phyloP scores from a whole-genome alignment of 805 yeast genomes.

The Kluyveromyces starmeri region DNA sequence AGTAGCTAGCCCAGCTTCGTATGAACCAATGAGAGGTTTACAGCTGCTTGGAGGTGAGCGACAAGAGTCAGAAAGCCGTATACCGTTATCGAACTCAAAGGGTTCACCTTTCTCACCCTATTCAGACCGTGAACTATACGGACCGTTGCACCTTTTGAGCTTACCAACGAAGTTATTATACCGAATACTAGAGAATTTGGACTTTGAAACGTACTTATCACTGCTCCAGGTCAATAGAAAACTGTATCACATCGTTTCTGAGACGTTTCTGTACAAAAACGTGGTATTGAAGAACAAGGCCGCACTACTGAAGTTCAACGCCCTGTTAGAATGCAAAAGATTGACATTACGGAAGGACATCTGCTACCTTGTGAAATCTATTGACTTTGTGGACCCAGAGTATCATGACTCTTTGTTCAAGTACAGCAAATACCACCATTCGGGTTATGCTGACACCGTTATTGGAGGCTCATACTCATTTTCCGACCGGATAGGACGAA shows the following conservation, averaged over 20 bases:
- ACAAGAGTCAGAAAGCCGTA: constrained; percentile 11
- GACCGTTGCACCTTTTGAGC: constrained; percentile 12
- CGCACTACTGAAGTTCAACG: constrained; percentile 23
- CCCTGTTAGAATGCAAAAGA: constrained; percentile 25
- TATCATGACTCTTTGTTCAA: constrained; percentile 28
- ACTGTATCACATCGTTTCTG: constrained; percentile 19
- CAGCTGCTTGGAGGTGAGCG: constrained; percentile 34
- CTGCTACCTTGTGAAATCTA: constrained; percentile 20
- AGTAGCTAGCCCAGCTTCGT: too few species aligned
- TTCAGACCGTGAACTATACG: too few species aligned
- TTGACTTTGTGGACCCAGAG: constrained; percentile 25
- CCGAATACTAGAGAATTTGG: constrained; percentile 20
- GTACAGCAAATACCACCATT: constrained; percentile 23
- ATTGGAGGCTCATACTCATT: constrained; percentile 23
- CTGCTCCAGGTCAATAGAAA: constrained; percentile 19
- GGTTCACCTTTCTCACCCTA: background rate
- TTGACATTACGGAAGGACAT: constrained; percentile 19
- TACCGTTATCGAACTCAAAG: constrained; percentile 3
- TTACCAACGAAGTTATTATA: constrained; percentile 20
- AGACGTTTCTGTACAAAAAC: constrained; percentile 20
- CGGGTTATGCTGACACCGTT: constrained; percentile 10
- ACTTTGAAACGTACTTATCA: constrained; percentile 13
- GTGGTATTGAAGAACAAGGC: constrained; percentile 19
- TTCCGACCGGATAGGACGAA: constrained; percentile 4
- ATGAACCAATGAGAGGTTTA: constrained; percentile 29